Conservation (phyloP, 805 yeast species). For the Diddensiella caesifluorescens region DNA sequence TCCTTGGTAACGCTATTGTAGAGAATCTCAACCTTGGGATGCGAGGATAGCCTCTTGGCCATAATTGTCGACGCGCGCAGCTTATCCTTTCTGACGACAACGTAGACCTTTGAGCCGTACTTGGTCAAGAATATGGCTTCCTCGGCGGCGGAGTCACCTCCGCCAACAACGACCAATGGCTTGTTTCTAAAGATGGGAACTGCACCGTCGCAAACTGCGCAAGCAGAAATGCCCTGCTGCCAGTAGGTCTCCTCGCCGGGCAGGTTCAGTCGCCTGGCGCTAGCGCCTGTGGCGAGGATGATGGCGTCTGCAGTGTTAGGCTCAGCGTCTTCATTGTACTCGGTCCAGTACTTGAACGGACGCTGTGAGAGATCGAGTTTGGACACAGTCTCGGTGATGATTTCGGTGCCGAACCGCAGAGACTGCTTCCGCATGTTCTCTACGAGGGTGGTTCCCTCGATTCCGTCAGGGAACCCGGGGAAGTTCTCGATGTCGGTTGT, state of each 20-base stretch:
- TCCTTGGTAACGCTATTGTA: constrained; percentile 81
- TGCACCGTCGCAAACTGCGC: constrained; percentile 99
- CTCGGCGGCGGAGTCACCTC: constrained; percentile 99
- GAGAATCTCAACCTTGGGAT: constrained; percentile 85
- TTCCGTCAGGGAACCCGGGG: constrained; percentile 97
- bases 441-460: constrained; percentile 84
- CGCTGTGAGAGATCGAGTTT: constrained; percentile 81
- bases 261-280: constrained; percentile 87
- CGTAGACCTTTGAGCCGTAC: constrained; percentile 92
- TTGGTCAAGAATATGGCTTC: constrained; percentile 96
- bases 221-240: constrained; percentile 99
- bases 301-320: constrained; percentile 92
- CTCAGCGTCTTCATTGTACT: constrained; percentile 85
- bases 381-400: constrained; percentile 91
- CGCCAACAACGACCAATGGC: constrained; percentile 97
- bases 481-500: constrained; percentile 98
- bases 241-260: constrained; percentile 98
- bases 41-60: constrained; percentile 84
- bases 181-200: constrained; percentile 97
- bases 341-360: constrained; percentile 97
- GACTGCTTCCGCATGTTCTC: constrained; percentile 91
- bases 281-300: constrained; percentile 95
- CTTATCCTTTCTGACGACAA: constrained; percentile 90
- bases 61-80: constrained; percentile 93
- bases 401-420: constrained; percentile 81